Base-by-base conservation (phyloP, 1,139 yeast species). In the Diutina sp. region DNA sequence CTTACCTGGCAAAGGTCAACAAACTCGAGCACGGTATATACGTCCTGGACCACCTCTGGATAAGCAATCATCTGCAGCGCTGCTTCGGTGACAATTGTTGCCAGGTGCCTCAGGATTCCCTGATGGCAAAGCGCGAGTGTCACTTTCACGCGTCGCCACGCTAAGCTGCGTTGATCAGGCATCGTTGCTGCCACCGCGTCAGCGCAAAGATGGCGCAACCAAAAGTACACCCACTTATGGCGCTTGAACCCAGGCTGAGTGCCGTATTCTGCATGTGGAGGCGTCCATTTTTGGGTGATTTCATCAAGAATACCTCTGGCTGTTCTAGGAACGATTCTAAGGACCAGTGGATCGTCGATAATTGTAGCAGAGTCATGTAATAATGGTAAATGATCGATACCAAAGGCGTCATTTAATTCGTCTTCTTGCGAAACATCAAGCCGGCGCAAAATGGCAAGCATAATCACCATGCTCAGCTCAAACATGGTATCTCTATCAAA, bases 401-500 rank as follows among this genome's bases (percentile, higher is more conserved):
- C 16, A 58, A 50, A 3, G 38, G 69, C 54, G 0, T 56, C 58
- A 7, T 56, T 16, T 7, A 30, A 44, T 18, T 16, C n/a, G 7
- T 29, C 38, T 55, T 73, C 74, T 16, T 67, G 62, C 0, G 75
- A 65, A 2, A 77, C 63, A 60, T 83, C 84, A 18, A 78, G 69
- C 28, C 74, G 66, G 16, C 62, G 55, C 1, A 55, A 18, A 3
- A 58, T 46, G 25, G 55, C 52, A 18, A 61, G 44, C 1, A 47
- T 47, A 28, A 47, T 47, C 30, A 54, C 58, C 2, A 65, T 68
- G 53, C 72, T 74, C 0, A 80, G 65, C 1, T 67, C 67, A 12
- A 14, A 9, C 18, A 47, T 28, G 7, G 38, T 21, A 11, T 47
- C 38, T 25, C 32, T 11, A 12, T 47, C 35, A 3, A 47, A 28